Percentiles rank a stretch among this genome's conserved stretches.
Conservation (phyloP, 2,329 filamentous ascomycete species). For the Fusarium phyllophilum region DNA sequence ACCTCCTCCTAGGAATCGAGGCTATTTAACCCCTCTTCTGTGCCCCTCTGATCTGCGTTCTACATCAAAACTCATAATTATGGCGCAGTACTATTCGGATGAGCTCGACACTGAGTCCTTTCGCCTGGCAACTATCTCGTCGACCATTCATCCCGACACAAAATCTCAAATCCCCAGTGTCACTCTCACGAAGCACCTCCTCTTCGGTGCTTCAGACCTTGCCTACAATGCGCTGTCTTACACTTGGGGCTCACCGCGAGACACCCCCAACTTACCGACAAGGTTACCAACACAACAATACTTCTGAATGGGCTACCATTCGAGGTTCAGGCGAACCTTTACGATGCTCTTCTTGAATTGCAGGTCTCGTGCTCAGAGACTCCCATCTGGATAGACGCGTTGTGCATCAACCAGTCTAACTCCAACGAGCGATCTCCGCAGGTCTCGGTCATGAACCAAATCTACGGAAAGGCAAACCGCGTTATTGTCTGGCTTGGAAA, state of each 20-base stretch:
- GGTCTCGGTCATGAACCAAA: not conserved
- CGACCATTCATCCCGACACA: accelerated
- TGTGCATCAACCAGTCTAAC: slow-evolving; percentile 11
- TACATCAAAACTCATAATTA: not conserved
- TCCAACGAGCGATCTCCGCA: not conserved
- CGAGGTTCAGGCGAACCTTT: not conserved
- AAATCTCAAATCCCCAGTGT: not conserved
- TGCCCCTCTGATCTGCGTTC: not conserved
- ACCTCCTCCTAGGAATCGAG: not conserved
- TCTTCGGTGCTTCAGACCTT: not conserved
- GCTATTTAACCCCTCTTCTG: not conserved
- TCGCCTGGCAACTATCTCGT: not conserved
- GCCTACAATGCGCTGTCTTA: slow-evolving; percentile 6
- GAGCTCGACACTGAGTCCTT: not conserved
- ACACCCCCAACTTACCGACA: not conserved
- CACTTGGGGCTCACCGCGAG: slow-evolving; percentile 1
- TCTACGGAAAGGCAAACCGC: not conserved
- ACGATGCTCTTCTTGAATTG: not conserved
- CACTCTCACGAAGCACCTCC: not conserved
- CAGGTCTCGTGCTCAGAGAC: not conserved
- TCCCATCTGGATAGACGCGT: slow-evolving; percentile 1
- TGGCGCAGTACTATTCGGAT: slow-evolving; percentile 3
- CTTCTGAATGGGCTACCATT: not conserved
- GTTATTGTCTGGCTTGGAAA: slow-evolving; percentile 13
- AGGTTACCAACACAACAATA: accelerated